These are phyloP conservation scores for Globisporangium acanthophoron DNA, from an alignment of 352 stramenopile species.

Conservation along the genomic window DNA sequence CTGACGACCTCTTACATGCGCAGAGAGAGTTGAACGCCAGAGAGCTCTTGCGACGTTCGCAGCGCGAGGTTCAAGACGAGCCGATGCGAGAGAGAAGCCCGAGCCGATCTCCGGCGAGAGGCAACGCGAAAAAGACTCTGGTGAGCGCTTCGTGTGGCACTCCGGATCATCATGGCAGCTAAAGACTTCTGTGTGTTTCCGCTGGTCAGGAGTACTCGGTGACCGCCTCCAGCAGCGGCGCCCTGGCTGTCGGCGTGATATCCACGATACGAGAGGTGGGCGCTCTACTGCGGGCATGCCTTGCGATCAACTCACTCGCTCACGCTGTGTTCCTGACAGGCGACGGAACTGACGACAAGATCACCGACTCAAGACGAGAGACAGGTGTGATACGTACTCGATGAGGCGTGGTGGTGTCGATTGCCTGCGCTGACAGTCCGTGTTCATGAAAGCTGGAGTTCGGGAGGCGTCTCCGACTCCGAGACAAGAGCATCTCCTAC, in stretches of 20 bases:
- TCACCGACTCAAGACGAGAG: conserved; percentile 4
- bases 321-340: conserved; percentile 1
- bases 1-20: background rate
- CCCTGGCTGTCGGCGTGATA: background rate
- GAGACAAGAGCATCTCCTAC: conserved; percentile 40
- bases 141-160: background rate
- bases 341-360: conserved; percentile 9
- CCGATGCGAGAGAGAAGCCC: background rate
- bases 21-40: background rate
- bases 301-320: background rate
- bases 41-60: background rate
- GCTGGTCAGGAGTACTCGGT: background rate
- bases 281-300: background rate
- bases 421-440: background rate
- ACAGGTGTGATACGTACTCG: conserved; percentile 2
- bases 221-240: background rate
- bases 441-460: conserved; percentile 8
- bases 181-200: background rate
- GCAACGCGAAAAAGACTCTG: background rate
- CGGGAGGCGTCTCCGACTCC: conserved; percentile 29
- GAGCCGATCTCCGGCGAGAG: background rate
- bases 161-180: background rate
- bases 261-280: background rate
- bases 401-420: background rate
- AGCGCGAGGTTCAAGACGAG: background rate